Evolutionary conservation across 2,329 filamentous ascomycete species (phyloP), one percentile per base, ranked within the genome.

Genomic region (Acephala macrosclerotiorum): DNA sequence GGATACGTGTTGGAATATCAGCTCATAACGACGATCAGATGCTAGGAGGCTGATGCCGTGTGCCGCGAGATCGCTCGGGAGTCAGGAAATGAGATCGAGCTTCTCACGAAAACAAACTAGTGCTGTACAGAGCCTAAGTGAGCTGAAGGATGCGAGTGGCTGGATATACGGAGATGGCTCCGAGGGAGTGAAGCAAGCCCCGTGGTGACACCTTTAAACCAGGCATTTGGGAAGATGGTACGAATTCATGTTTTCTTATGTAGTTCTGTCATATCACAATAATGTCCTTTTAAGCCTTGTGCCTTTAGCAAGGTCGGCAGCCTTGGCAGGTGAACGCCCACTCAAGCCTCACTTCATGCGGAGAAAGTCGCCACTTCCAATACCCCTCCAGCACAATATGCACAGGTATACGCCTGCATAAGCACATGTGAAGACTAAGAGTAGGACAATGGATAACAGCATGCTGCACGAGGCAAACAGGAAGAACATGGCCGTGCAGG

Each of bases 381-480:
- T 49, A 16, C 20, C 6, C 2, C n/a, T 49, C 11, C 45, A 49
- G 16, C 18, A 12, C 2, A 16, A 42, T 16, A 40, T 16, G n/a
- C 40, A 6, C 16, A 42, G 18, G 3, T 16, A 40, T n/a, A 40
- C n/a, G 42, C 22, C n/a, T 49, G 45, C 45, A 26, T 26, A 49
- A 33, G 45, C 45, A 49, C 25, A 14, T 49, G 7, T 11, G 20
- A 42, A 20, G 20, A 20, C 7, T 22, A 22, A 11, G 6, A 7
- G 56, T 42, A 42, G 56, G 20, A 42, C 35, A 12, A 58, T 22
- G 56, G n/a, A 16, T 26, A n/a, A n/a, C 57, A 33, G 36, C 57
- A 47, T 33, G 36, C 25, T 59, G 38, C 57, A 47, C 33, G 55
- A 58, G 55, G 36, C 57, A 59, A 42, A 59, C 38, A 59, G 42